These are phyloP conservation scores for Globomyces sp. DNA, from an alignment of 371 early-diverging fungal genomes.

Conservation along the genomic window DNA sequence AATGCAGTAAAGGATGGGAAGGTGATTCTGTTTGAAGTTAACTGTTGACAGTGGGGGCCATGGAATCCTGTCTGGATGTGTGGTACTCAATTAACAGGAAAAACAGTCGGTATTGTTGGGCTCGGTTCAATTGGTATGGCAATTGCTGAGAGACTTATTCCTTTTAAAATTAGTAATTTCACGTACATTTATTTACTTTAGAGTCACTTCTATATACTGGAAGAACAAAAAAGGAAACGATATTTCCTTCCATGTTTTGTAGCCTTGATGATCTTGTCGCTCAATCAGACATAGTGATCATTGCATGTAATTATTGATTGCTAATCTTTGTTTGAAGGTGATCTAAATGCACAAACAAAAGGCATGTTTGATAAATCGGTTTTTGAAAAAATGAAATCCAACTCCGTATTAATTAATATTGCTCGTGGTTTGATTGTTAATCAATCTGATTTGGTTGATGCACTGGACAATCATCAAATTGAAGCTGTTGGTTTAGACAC, in stretches of 20 bases:
- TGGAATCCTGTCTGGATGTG: conserved; percentile 74
- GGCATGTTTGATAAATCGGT: conserved; percentile 66
- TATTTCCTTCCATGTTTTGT: conserved; percentile 6
- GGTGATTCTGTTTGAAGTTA: too few species aligned
- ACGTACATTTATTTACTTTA: too few species aligned
- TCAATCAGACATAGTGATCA: conserved; percentile 68
- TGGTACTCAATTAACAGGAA: conserved; percentile 70
- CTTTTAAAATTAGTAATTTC: conserved; percentile 58
- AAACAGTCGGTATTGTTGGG: conserved; percentile 82
- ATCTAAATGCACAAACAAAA: conserved; percentile 65
- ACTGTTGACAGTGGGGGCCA: conserved; percentile 47
- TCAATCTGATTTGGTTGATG: conserved; percentile 69
- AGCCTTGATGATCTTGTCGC: conserved; percentile 54
- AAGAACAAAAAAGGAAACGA: conserved; percentile 16
- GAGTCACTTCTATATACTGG: conserved; percentile 18
- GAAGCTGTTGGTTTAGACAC: conserved; percentile 81
- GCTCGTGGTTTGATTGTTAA: conserved; percentile 79
- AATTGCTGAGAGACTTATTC: conserved; percentile 64
- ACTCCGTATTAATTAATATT: conserved; percentile 74
- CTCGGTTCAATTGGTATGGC: conserved; percentile 82
- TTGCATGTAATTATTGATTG: conserved; percentile 51
- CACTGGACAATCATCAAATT: conserved; percentile 57
- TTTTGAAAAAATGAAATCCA: conserved; percentile 68
- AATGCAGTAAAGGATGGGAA: conserved; percentile 56
- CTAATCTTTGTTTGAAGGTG: conserved; percentile 11